A percentile compares a stretch with the other conserved stretches of the same genome.
These are phyloP conservation scores for Pinus albicaulis DNA, from an alignment of 75 land plant species.

Conservation along the genomic window DNA sequence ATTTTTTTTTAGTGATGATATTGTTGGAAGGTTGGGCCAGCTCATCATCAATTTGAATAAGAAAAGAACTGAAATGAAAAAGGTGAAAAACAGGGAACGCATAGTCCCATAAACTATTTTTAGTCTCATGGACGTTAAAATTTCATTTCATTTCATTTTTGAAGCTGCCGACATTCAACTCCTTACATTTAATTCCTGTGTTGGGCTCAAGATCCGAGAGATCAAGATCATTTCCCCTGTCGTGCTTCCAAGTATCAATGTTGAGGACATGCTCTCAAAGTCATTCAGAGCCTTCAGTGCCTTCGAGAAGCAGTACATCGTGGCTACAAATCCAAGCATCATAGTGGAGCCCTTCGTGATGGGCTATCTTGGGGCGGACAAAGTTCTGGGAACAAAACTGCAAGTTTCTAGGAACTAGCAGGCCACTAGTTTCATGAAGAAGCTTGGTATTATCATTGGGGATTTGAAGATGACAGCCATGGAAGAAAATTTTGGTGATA, in stretches of 20 bases:
- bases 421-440: constrained; percentile 72
- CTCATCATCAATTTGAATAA: no score
- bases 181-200: constrained; percentile 65
- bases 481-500: constrained; percentile 35
- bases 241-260: constrained; percentile 81
- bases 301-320: constrained; percentile 56
- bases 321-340: constrained; percentile 81
- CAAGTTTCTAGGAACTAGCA: constrained; percentile 50
- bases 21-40: no score
- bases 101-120: no score
- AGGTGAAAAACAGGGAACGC: no score
- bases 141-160: constrained; percentile 51
- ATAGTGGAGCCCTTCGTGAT: constrained; percentile 91
- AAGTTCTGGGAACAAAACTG: constrained; percentile 85
- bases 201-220: constrained; percentile 65
- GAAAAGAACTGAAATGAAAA: no score
- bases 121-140: no score
- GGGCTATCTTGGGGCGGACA: constrained; percentile 67
- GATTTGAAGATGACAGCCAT: constrained; percentile 42
- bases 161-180: constrained; percentile 55
- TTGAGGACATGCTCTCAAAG: constrained; percentile 82
- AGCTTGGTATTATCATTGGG: constrained; percentile 79
- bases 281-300: constrained; percentile 69
- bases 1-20: no score
- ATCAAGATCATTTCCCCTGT: constrained; percentile 74